Percentiles rank a stretch among this genome's conserved stretches.
Evolutionary conservation across 129 eudicot genomes (phyloP).

Genomic region (Chrysanthemum lavandulifolium): DNA sequence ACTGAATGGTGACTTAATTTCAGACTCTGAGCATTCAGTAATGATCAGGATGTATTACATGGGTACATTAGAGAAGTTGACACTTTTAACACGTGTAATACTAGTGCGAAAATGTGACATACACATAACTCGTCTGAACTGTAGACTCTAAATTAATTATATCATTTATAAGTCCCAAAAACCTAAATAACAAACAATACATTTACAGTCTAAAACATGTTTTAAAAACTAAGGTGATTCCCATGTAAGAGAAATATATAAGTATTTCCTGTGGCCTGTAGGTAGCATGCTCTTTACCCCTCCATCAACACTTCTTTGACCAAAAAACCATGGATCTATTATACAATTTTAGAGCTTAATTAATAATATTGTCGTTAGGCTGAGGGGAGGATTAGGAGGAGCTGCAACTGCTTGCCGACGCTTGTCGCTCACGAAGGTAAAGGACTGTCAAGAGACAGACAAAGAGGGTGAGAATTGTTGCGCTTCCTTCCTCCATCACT

Average conservation of each 20-base stretch:
- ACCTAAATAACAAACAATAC: conserved; percentile 5
- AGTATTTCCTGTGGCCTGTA: background rate
- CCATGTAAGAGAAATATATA: background rate
- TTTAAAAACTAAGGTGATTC: background rate
- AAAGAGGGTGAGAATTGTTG: conserved; percentile 80
- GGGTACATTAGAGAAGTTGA: too few species aligned
- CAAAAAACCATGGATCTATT: conserved; percentile 16
- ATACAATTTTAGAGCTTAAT: conserved; percentile 24
- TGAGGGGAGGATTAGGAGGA: conserved; percentile 43
- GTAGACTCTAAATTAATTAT: background rate
- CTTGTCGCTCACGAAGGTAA: conserved; percentile 83
- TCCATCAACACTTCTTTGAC: conserved; percentile 1
- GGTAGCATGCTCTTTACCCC: conserved; percentile 14
- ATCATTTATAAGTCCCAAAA: background rate
- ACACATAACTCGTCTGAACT: background rate
- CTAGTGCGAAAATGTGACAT: background rate
- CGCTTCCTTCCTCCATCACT: conserved; percentile 88
- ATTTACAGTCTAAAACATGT: conserved; percentile 18
- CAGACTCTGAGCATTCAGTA: too few species aligned
- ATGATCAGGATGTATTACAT: too few species aligned
- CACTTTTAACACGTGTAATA: too few species aligned
- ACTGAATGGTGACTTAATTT: too few species aligned
- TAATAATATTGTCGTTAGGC: conserved; percentile 35
- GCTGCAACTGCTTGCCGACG: conserved; percentile 60
- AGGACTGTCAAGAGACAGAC: conserved; percentile 85